These are phyloP conservation scores for Tetrahymena elliotti DNA, from an alignment of 73 alveolate species.

Conservation along the genomic window DNA sequence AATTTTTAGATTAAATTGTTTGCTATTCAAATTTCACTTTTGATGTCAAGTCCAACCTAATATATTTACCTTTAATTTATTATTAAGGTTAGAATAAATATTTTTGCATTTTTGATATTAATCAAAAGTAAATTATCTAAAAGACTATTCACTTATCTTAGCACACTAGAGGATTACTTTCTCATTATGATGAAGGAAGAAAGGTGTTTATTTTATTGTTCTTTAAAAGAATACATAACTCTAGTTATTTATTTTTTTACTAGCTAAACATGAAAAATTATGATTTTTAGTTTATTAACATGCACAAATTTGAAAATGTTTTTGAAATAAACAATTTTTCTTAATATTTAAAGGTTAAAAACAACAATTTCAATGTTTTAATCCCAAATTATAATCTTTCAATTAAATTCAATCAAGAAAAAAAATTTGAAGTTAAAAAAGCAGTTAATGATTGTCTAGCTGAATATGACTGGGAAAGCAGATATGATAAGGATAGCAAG, in stretches of 20 bases:
- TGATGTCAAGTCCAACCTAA: neutral
- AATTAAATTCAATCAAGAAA: neutral
- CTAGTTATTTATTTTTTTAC: neutral
- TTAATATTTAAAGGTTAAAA: neutral
- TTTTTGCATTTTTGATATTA: neutral
- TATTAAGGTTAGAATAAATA: neutral
- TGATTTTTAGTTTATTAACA: neutral
- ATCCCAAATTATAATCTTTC: neutral
- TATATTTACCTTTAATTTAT: neutral
- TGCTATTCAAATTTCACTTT: neutral
- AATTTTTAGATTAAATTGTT: neutral
- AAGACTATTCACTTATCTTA: neutral
- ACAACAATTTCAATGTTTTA: neutral
- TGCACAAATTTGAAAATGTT: neutral
- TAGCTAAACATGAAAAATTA: neutral
- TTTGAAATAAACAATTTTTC: neutral
- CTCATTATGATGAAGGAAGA: neutral
- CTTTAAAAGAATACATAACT: neutral
- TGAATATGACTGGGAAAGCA: neutral
- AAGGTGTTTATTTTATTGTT: neutral
- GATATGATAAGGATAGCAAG: neutral
- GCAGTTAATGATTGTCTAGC: neutral
- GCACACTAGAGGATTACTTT: neutral
- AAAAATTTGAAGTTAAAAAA: neutral
- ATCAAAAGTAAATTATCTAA: neutral